Base-by-base conservation (phyloP, 176 grass and related monocot genomes). In the Zizania latifolia region DNA sequence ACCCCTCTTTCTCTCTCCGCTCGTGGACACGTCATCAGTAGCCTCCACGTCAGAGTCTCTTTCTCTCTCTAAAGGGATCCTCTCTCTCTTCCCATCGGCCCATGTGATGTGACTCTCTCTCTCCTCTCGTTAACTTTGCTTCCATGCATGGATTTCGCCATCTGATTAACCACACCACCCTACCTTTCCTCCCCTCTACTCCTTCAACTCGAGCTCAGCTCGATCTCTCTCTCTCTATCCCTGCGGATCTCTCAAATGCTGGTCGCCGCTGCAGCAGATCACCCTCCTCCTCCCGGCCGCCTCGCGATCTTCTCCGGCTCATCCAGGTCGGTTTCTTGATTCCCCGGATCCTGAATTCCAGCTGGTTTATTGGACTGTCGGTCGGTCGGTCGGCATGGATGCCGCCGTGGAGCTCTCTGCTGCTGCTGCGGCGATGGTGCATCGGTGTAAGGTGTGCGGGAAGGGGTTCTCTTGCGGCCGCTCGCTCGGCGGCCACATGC, bases 71-170 rank as follows among this genome's bases (percentile, higher is more conserved):
- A 16, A 54, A 57, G 32, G 11, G 22, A 75, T 7, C 19, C 10
- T 26, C 6, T 61, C 45, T 66, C 36, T 76, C n/a, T n/a, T n/a
- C n/a, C 35, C 35, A 22, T 68, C 17, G 70, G 31, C 33, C 68
- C 58, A 63, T 41, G 68, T 59, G 67, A 11, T 46, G n/a, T n/a
- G 4, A 48, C 15, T 62, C 57, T 76, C 83, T 69, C 77, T 81
- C 62, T 55, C 63, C 27, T 71, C 19, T 63, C 46, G 70, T 72
- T 82, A 71, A 36, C 48, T 83, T 86, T 33, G 84, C 70, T 83
- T 90, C 65, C 80, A 80, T 90, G 88, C 84, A 90, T 90, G 88
- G 84, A 80, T 83, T 80, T 86, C n/a, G n/a, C n/a, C n/a, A n/a
- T n/a, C n/a, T n/a, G n/a, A n/a, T n/a, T n/a, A n/a, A n/a, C n/a